phyloP scores from a whole-genome alignment of 2,329 filamentous ascomycete genomes.

The Lachnellula subtilissima region DNA sequence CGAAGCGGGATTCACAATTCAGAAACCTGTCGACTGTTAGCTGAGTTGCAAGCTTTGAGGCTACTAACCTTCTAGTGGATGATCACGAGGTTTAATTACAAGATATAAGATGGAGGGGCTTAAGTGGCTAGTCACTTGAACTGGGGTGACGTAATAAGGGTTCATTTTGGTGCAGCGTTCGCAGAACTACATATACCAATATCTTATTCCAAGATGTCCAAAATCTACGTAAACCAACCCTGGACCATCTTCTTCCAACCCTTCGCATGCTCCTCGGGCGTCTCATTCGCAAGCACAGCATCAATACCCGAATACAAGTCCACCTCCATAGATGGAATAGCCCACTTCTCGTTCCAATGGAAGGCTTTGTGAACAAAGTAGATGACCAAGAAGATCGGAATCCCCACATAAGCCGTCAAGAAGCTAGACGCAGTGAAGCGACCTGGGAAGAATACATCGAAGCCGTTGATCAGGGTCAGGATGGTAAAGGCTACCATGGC shows the following conservation, averaged over 20 bases:
- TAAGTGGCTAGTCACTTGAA: no score
- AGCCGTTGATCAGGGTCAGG: constrained; percentile 57
- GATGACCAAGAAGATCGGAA: constrained; percentile 54
- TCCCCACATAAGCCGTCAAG: constrained; percentile 60
- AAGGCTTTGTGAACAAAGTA: constrained; percentile 49
- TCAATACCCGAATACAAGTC: constrained; percentile 50
- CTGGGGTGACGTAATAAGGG: no score
- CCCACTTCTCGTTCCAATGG: constrained; percentile 45
- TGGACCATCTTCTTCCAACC: constrained; percentile 18
- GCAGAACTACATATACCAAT: no score
- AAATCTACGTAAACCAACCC: constrained; percentile 15
- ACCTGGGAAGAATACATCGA: constrained; percentile 57
- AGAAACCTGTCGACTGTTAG: no score
- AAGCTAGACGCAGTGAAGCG: constrained; percentile 53
- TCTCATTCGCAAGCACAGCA: constrained; percentile 23
- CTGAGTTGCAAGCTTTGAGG: no score
- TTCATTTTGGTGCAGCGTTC: no score
- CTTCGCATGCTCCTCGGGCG: constrained; percentile 7
- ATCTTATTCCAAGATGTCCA: no score
- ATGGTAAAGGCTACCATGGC: constrained; percentile 48
- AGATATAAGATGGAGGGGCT: no score
- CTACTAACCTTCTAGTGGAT: no score
- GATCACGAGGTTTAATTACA: no score
- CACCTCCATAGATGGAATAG: constrained; percentile 42
- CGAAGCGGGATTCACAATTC: no score